phyloP scores from a whole-genome alignment of 129 eudicot genomes.

The sunflower (Helianthus annuus) region HanXRQr2.0-SUNRISE NC_035443.2:4902429-4902928 shows the following conservation, averaged over 20 bases:
- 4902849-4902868: no score
- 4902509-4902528: slow-evolving; percentile 16
- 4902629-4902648: slow-evolving; percentile 66
- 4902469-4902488: slow-evolving; percentile 60
- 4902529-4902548: neutral
- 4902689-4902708: slow-evolving; percentile 38
- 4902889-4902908: no score
- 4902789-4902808: no score
- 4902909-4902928: no score
- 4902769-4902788: neutral
- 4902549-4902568: neutral
- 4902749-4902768: slow-evolving; percentile 35
- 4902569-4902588: slow-evolving; percentile 6
- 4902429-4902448: slow-evolving; percentile 38
- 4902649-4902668: slow-evolving; percentile 60
- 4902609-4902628: slow-evolving; percentile 43
- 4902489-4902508: slow-evolving; percentile 21
- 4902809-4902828: no score
- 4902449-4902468: slow-evolving; percentile 61
- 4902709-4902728: slow-evolving; percentile 53
- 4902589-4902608: slow-evolving; percentile 29
- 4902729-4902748: slow-evolving; percentile 42
- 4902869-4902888: no score
- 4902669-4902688: slow-evolving; percentile 40
- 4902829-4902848: no score